These are phyloP conservation scores for Solanum infundibuliforme DNA, from an alignment of 257 asterid genomes.

Conservation along the genomic window DNA sequence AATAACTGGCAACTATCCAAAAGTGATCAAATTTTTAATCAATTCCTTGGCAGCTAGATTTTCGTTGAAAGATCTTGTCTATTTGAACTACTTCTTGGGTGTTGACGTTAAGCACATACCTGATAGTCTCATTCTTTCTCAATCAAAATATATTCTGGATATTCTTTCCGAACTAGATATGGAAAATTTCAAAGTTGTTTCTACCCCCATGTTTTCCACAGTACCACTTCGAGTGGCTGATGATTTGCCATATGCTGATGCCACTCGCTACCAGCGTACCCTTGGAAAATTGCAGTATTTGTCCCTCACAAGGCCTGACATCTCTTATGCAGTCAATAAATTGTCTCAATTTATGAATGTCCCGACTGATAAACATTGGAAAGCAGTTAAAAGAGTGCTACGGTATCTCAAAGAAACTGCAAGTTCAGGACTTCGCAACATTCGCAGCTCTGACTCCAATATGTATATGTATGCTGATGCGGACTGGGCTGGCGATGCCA, in stretches of 20 bases:
- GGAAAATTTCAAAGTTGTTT: not conserved
- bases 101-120: not conserved
- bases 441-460: not conserved
- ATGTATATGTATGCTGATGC: not conserved
- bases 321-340: no score
- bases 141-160: not conserved
- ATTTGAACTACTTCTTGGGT: not conserved
- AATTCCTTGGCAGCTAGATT: not conserved
- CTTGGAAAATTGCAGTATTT: no score
- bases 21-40: not conserved
- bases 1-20: not conserved
- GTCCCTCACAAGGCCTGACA: no score
- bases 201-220: not conserved
- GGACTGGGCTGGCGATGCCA: not conserved
- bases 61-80: not conserved
- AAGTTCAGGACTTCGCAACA: no score
- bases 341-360: no score
- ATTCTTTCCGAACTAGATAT: no score
- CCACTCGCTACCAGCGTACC: no score
- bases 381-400: no score
- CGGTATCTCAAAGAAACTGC: not conserved
- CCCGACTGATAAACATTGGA: no score
- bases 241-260: no score
- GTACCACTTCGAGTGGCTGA: not conserved
- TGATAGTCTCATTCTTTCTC: not conserved